Conservation (phyloP, 768 basidiomycete genomes). For the Auricularia heimuer region DNA sequence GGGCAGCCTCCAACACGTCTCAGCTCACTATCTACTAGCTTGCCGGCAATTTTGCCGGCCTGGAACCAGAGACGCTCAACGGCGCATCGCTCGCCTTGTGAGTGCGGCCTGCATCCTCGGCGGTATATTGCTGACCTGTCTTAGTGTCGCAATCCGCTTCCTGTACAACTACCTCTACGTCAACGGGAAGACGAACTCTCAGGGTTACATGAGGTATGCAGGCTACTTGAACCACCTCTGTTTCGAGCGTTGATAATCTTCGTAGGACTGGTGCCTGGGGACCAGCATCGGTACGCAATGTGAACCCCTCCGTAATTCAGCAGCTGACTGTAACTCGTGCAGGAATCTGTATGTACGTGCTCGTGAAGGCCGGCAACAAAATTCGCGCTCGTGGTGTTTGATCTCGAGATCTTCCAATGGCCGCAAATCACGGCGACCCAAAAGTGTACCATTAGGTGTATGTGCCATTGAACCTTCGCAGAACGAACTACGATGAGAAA, state of each 20-base stretch:
- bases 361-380: not conserved
- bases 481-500: too few species aligned
- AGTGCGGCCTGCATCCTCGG: not conserved
- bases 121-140: too few species aligned
- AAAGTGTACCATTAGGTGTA: too few species aligned
- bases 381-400: not conserved
- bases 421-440: too few species aligned
- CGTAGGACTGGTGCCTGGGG: not conserved
- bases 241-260: not conserved
- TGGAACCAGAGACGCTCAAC: not conserved
- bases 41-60: not conserved
- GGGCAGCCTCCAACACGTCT: not conserved
- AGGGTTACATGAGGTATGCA: not conserved
- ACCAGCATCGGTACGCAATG: not conserved
- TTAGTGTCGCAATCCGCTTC: not conserved
- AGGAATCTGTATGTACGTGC: not conserved
- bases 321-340: not conserved
- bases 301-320: not conserved
- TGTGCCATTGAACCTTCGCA: too few species aligned
- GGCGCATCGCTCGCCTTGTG: not conserved
- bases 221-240: not conserved
- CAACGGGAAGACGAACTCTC: not conserved
- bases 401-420: too few species aligned
- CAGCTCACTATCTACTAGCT: not conserved
- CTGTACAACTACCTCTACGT: not conserved